Evolutionary conservation across 495 filamentous ascomycete species (phyloP).

Genomic region (Penicillium crystallinum): DNA sequence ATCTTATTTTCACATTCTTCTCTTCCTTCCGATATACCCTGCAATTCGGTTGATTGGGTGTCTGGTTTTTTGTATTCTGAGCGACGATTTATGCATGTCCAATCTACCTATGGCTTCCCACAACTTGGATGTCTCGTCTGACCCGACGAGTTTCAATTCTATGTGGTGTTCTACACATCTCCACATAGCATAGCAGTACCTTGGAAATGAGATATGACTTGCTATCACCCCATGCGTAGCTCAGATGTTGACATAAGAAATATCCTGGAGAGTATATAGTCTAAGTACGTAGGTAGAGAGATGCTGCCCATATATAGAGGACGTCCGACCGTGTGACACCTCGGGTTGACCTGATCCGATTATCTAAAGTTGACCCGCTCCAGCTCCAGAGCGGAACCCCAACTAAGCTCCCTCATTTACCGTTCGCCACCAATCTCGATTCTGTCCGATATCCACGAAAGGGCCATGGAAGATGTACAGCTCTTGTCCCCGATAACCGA

Average conservation of each 20-base stretch:
- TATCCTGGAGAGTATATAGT: no score
- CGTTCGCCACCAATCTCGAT: not conserved
- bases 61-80: constrained; percentile 3
- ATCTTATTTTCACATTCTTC: not conserved
- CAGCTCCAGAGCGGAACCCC: constrained; percentile 14
- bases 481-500: constrained; percentile 5
- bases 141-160: not conserved
- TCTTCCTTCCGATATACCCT: constrained; percentile 7
- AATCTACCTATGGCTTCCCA: constrained; percentile 5
- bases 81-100: constrained; percentile 9
- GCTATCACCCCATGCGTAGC: constrained; percentile 9
- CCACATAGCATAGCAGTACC: constrained; percentile 13
- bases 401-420: constrained; percentile 3
- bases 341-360: constrained; percentile 10
- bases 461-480: constrained; percentile 30
- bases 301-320: not conserved
- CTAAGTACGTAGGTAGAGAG: no score
- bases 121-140: not conserved
- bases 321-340: not conserved
- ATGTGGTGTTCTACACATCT: constrained; percentile 4
- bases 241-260: no score
- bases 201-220: constrained; percentile 22
- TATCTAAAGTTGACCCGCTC: constrained; percentile 24
- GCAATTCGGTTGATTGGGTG: not conserved
- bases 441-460: not conserved